Base-by-base conservation (phyloP, 352 stramenopile species). In the Plasmopara viticola region DNA sequence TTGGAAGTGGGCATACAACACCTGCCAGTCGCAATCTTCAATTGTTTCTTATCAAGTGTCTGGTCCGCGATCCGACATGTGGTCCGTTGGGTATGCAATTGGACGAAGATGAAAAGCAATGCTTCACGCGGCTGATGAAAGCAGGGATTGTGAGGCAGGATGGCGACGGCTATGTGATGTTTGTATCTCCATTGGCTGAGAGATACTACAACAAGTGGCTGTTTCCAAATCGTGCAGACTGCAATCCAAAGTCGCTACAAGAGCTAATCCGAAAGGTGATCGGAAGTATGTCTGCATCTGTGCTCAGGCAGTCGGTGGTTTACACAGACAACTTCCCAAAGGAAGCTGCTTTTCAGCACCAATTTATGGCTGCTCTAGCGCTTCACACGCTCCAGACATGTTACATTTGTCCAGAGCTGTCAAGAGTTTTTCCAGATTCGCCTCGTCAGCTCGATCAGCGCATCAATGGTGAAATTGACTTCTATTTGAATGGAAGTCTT, bases 381-480 rank as follows among this genome's bases (percentile, higher is more conserved):
- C 5, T 20, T 5, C 12, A 44, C 38, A 44, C 38, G 14, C n/a
- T 9, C 4, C n/a, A n/a, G n/a, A 44, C 38, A n/a, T 44, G 38
- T n/a, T 44, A 28, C 5, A 44, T 44, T 25, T 44, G 38, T n/a
- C 30, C 38, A 25, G 38, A 44, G 18, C 2, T 44, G 10, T 44
- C 38, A 20, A 18, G 38, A 28, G 38, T 44, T 9, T 44, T 44
- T n/a, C 38, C 35, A 15, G 7, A 6, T 5, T 44, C 38, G 38
- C 14, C 38, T 6, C 4, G 14, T 25, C 14, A 44, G 12, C 5
- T 5, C 9, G 30, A 34, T 34, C 30, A 34, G 30, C 30, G 38
- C 12, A 44, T 44, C 38, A 1, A 44, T 18, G 38, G 38, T 25
- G n/a, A 44, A 18, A 44, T 44, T 44, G 38, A 44, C 38, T 44